A percentile compares a stretch with the other conserved stretches of the same genome.
These are phyloP conservation scores for Ganoderma meredithae DNA, from an alignment of 1,284 basidiomycete species.

Conservation along the genomic window DNA sequence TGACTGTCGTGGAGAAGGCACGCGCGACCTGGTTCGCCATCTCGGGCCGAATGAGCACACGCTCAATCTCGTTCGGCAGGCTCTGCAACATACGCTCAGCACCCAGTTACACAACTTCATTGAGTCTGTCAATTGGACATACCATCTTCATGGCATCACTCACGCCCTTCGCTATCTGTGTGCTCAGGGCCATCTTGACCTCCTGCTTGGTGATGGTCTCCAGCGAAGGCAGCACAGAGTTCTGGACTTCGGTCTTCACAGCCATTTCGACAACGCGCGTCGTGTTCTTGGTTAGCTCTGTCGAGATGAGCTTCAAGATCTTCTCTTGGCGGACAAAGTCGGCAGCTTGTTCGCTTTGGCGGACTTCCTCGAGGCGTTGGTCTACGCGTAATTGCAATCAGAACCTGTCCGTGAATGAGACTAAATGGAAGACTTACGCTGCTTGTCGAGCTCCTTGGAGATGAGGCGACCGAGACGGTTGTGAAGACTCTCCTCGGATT, in stretches of 20 bases:
- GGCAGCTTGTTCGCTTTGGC: conserved; percentile 75
- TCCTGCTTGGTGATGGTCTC: conserved; percentile 81
- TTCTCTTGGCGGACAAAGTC: conserved; percentile 86
- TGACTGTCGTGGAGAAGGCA: conserved; percentile 69
- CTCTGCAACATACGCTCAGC: conserved; percentile 50
- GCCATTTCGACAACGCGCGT: conserved; percentile 86
- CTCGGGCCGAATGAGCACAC: conserved; percentile 76
- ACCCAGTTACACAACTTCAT: not conserved
- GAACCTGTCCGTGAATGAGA: not conserved
- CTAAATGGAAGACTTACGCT: conserved; percentile 58
- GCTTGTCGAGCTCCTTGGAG: conserved; percentile 86
- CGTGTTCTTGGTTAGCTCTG: conserved; percentile 83
- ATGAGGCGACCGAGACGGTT: conserved; percentile 76
- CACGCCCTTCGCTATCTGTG: conserved; percentile 76
- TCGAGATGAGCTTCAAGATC: conserved; percentile 85
- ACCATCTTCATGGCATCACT: conserved; percentile 78
- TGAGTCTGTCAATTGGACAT: conserved; percentile 33
- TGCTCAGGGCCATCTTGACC: conserved; percentile 76
- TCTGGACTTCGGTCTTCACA: conserved; percentile 81
- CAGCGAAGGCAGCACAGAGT: conserved; percentile 79
- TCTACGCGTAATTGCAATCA: conserved; percentile 51
- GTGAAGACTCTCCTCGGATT: conserved; percentile 81
- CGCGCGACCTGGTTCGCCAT: conserved; percentile 77
- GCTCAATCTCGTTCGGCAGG: conserved; percentile 79
- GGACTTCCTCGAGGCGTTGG: conserved; percentile 80